Evolutionary conservation across 768 basidiomycete genomes (phyloP), one percentile per base, ranked within the genome.

Genomic region (Xerocomellus dryophilus): DNA sequence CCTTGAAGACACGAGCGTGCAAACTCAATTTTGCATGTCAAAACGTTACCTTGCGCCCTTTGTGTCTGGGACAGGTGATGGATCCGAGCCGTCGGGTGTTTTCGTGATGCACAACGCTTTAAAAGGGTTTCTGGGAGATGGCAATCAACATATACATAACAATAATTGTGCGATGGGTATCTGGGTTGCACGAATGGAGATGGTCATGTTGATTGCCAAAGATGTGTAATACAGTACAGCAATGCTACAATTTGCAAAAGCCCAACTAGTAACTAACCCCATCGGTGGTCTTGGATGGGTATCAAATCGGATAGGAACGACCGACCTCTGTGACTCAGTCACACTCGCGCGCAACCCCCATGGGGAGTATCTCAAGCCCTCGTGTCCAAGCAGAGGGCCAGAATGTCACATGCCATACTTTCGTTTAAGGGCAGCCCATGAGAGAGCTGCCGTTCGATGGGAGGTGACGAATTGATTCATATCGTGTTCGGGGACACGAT

Each of bases 401-500:
- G 54, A 14, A 18, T 14, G 32, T 71, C 65, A 78, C 73, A 83
- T 78, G 65, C 86, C 80, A 63, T 90, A 90, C 66, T 85, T 90
- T 72, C 81, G 78, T 71, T 82, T 84, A 55, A 93, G 73, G 42
- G 89, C 84, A 44, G 75, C 73, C 90, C 90, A 93, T 7, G 86
- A 84, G 18, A 86, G 78, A 10, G 78, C 82, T 40, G 81, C 87
- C n/a, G 78, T 73, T 41, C 78, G 68, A 62, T 87, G 78, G 35
- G 75, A 76, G 14, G 76, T 65, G 29, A 88, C 84, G 64, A 93
- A 93, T 29, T 80, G 76, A 54, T 82, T 83, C 90, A 93, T 93
- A 65, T 93, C 90, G 54, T 84, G 82, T 69, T 93, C 90, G 25
- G 85, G 84, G 54, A 93, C 85, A 60, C 90, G 87, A 66, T 93